Evolutionary conservation across 169 alveolate species (phyloP).

Genomic region (Plasmodium gallinaceum): DNA sequence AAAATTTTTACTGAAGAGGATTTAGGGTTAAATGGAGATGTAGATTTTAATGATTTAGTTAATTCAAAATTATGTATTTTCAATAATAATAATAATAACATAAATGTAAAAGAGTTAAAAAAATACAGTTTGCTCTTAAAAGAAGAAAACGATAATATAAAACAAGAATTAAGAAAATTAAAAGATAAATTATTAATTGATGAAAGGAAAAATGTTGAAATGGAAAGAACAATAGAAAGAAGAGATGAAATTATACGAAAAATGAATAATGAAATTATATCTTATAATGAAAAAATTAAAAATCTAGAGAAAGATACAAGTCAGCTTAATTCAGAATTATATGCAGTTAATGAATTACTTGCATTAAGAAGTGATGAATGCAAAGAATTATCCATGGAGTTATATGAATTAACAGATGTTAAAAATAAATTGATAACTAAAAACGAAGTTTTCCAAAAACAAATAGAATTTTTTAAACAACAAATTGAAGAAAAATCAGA

Average conservation of each 20-base stretch:
- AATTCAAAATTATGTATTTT: slow-evolving; percentile 54
- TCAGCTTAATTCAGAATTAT: slow-evolving; percentile 56
- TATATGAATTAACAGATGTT: slow-evolving; percentile 58
- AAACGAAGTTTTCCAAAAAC: slow-evolving; percentile 61
- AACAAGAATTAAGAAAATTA: slow-evolving; percentile 68
- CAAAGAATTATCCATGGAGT: slow-evolving; percentile 52
- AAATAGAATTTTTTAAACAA: slow-evolving; percentile 53
- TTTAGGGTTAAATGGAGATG: slow-evolving; percentile 30
- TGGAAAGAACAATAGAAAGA: slow-evolving; percentile 58
- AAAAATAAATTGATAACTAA: slow-evolving; percentile 56
- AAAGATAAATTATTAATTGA: slow-evolving; percentile 42
- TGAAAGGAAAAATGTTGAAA: slow-evolving; percentile 56
- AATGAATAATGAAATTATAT: slow-evolving; percentile 63
- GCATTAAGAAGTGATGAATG: slow-evolving; percentile 76
- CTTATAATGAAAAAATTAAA: slow-evolving; percentile 68
- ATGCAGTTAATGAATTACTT: slow-evolving; percentile 59
- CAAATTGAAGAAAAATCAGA: slow-evolving; percentile 55
- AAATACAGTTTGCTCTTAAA: slow-evolving; percentile 68
- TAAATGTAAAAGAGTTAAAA: slow-evolving; percentile 24
- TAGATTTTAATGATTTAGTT: slow-evolving; percentile 16
- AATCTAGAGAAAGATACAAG: slow-evolving; percentile 52
- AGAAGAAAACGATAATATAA: slow-evolving; percentile 68
- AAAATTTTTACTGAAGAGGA: slow-evolving; percentile 69
- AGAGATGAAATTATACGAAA: slow-evolving; percentile 69
- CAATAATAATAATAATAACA: slow-evolving; percentile 20